phyloP scores from a whole-genome alignment of 352 stramenopile genomes.

The Globisporangium barbulae region DNA sequence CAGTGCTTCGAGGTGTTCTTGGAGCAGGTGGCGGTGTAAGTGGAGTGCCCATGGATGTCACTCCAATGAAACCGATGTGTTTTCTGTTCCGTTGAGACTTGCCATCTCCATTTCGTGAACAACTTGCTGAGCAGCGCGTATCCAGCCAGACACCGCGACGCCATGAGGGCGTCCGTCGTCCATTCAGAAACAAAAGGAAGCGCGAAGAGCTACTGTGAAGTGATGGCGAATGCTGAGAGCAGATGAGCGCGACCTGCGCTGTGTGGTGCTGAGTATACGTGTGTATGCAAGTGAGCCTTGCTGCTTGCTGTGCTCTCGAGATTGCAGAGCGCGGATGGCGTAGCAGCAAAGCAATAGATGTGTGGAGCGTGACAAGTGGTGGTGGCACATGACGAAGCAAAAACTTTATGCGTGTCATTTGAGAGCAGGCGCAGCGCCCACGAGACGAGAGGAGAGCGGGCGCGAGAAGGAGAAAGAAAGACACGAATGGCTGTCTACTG shows the following conservation, averaged over 20 bases:
- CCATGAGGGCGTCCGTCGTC: too few species aligned
- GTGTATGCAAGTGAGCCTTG: too few species aligned
- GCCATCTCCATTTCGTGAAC: too few species aligned
- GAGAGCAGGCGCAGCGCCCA: conserved; percentile 1
- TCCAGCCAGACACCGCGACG: too few species aligned
- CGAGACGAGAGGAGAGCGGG: background rate
- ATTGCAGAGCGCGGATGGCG: background rate
- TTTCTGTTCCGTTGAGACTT: too few species aligned
- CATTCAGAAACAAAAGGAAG: too few species aligned
- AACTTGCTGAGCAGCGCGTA: too few species aligned
- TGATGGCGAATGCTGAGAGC: too few species aligned
- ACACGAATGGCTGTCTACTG: background rate
- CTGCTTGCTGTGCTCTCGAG: too few species aligned
- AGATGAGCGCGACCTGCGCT: too few species aligned
- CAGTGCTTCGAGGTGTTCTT: conserved; percentile 52
- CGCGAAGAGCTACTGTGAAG: too few species aligned
- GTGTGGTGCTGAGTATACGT: too few species aligned
- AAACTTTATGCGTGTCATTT: conserved; percentile 18
- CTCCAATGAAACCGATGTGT: background rate
- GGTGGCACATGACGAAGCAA: conserved; percentile 15
- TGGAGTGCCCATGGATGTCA: background rate
- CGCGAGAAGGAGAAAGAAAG: background rate
- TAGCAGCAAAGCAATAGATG: background rate
- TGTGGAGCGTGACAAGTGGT: background rate
- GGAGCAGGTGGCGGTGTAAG: background rate